These are phyloP conservation scores for Beauveria asiatica DNA, from an alignment of 2,329 filamentous ascomycete genomes.

Conservation along the genomic window DNA sequence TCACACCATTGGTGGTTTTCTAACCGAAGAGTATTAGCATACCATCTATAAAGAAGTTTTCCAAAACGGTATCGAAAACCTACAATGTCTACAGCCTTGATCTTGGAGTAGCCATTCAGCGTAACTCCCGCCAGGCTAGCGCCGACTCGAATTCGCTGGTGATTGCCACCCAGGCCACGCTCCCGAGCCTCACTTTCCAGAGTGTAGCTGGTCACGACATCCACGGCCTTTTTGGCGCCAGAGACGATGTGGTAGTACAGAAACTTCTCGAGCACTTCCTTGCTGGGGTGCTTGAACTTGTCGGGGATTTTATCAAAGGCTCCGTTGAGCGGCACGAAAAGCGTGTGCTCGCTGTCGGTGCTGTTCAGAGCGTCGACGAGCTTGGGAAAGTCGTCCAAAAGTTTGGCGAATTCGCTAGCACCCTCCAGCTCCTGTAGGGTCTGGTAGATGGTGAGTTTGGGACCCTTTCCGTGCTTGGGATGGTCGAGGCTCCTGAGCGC, in stretches of 20 bases:
- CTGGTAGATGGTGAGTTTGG: constrained; percentile 70
- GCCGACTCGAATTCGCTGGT: constrained; percentile 65
- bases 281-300: constrained; percentile 50
- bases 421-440: constrained; percentile 67
- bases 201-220: constrained; percentile 63
- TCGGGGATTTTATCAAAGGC: constrained; percentile 60
- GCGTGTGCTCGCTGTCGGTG: constrained; percentile 65
- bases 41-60: constrained; percentile 1
- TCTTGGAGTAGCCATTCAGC: constrained; percentile 68
- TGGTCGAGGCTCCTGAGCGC: constrained; percentile 8
- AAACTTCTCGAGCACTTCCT: constrained; percentile 60
- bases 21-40: constrained; percentile 20
- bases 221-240: constrained; percentile 56
- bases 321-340: constrained; percentile 71
- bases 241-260: constrained; percentile 68
- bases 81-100: constrained; percentile 64
- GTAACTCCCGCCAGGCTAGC: constrained; percentile 54
- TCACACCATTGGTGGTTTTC: constrained; percentile 69
- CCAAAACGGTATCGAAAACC: constrained; percentile 17
- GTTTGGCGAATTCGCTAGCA: constrained; percentile 66
- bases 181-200: constrained; percentile 60
- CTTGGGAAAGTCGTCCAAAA: constrained; percentile 65
- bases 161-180: constrained; percentile 49
- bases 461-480: not conserved
- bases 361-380: constrained; percentile 67